Base-by-base conservation (phyloP, 345 rosid species). In the Conringia planisiliqua region DNA sequence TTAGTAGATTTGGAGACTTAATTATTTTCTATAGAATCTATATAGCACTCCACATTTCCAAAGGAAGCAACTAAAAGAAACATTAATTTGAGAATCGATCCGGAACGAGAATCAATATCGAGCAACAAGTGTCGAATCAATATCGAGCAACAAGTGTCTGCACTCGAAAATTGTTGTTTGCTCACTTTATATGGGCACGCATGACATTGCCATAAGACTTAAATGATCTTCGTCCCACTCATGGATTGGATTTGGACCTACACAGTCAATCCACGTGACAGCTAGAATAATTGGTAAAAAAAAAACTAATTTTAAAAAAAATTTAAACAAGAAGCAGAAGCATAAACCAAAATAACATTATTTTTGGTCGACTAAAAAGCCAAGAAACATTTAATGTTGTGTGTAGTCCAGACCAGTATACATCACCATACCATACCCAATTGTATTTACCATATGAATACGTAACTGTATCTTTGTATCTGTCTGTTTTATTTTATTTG, bases 381-480 rank as follows among this genome's bases (percentile, higher is more conserved):
- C 76, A 73, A 47, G 14, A 18, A 65, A 65, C 57, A 65, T 56
- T 73, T 57, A 73, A 32, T 65, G 58, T 65, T 65, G 16, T 3
- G 4, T 54, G 63, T 55, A 5, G 71, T 56, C 58, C 10, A 65
- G 7, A 54, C 57, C 36, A 64, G 20, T 17, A 38, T 64, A 54
- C 71, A 43, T 22, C 13, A 40, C 17, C 52, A 38, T 26, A 56
- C 62, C 39, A 39, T 17, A 38, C 7, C 35, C 36, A 30, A 42
- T 13, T 22, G 50, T 36, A 46, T 22, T 48, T 59, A 71, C 27
- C n/a, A 17, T 5, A 24, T 73, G 33, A 29, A 46, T 73, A 55
- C 27, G 29, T 55, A 40, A 42, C 10, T 42, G 71, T 64, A 7
- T 73, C 27, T 30, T 46, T 47, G 29, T 64, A 32, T 64, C 9